Conservation (phyloP, 2,329 filamentous ascomycete genomes). For the Arthrobotrys sinensis region DNA sequence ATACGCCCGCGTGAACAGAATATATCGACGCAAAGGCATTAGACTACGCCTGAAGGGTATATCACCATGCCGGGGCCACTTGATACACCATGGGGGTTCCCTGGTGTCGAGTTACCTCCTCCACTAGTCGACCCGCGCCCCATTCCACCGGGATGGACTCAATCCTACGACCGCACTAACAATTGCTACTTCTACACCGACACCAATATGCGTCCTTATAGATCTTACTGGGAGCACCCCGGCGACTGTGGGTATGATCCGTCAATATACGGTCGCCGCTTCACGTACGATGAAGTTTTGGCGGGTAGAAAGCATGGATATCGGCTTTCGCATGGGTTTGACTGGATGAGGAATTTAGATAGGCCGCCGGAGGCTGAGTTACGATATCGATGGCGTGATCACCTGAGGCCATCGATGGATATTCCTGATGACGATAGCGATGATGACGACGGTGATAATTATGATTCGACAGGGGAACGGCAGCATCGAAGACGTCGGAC, state of each 20-base stretch:
- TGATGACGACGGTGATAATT: not conserved
- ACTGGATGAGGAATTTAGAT: slow-evolving; percentile 64
- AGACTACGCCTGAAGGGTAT: not conserved
- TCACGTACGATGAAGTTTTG: slow-evolving; percentile 9
- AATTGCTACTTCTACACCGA: slow-evolving; percentile 29
- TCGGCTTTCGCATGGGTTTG: not conserved
- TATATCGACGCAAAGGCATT: too few relatives aligned
- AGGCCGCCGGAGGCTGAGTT: not conserved
- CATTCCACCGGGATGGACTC: slow-evolving; percentile 32
- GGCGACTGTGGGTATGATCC: slow-evolving; percentile 29
- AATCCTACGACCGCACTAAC: slow-evolving; percentile 1
- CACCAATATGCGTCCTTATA: slow-evolving; percentile 3
- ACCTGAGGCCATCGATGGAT: too few relatives aligned
- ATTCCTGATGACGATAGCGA: not conserved
- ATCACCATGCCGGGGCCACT: not conserved
- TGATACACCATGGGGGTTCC: not conserved
- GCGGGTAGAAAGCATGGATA: not conserved
- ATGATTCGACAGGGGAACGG: not conserved
- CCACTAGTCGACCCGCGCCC: slow-evolving; percentile 6
- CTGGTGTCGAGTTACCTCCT: not conserved
- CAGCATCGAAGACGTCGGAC: not conserved
- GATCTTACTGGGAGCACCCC: slow-evolving; percentile 21
- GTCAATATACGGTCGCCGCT: not conserved
- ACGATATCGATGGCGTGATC: not conserved
- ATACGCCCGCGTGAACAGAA: too few relatives aligned